Evolutionary conservation across 352 stramenopile species (phyloP), one percentile per base, ranked within the genome.

Genomic region (Pythium aquatile): DNA sequence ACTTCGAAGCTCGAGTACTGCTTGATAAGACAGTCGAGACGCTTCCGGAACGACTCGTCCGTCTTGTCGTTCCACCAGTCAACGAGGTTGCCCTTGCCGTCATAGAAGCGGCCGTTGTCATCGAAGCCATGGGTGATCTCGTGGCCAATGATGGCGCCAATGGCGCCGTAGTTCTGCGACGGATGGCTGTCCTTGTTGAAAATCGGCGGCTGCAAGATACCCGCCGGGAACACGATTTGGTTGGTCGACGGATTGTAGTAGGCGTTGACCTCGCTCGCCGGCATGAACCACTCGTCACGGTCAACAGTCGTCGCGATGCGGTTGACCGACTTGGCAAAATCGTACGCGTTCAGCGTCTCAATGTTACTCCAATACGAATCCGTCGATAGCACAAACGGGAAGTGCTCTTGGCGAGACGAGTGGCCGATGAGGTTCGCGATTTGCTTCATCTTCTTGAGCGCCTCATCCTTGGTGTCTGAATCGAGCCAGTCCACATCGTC

Each of bases 111-210:
- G 5, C 94, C 96, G 33, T 95, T 86, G 52, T 96, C 87, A 65
- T 99, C 96, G 70, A 98, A 99, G 5, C 93, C 94, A 67, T 99
- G 96, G 2, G 93, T 99, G 73, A 99, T 94, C 70, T 98, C 96
- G 65, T 99, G 94, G 5, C 93, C 96, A 53, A 98, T 97, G 49
- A 98, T 79, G 11, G 83, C 90, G 16, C 94, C 93, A 64, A 98
- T 98, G 2, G 81, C 85, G 14, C 96, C 96, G 68, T 96, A 99
- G 62, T 98, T 98, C 2, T 94, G 88, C 10, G 92, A 88, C 35
- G 92, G 76, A 42, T 98, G 90, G 0, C 73, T 74, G 30, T 81
- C 72, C 24, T 77, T 78, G 47, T 92, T 74, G 61, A 98, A 99
- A 59, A 98, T 98, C 6, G 96, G 96, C 51, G 93, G 79, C 70